phyloP scores from a whole-genome alignment of 768 basidiomycete species.

The Thelephora aurantiotincta region DNA sequence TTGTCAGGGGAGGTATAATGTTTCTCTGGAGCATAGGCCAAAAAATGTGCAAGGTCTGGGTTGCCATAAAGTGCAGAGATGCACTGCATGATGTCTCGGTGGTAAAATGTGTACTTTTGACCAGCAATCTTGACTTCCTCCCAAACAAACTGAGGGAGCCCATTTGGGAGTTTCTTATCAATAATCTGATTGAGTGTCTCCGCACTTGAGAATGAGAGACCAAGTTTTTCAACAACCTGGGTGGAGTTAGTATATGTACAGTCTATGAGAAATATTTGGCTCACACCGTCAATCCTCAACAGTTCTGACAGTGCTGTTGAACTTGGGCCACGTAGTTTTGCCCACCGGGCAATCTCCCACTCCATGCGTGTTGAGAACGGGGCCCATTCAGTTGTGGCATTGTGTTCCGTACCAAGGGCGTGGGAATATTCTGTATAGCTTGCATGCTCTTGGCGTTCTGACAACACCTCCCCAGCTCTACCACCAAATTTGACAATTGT shows the following conservation, averaged over 20 bases:
- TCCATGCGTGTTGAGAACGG: conserved; percentile 23
- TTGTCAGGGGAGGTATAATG: conserved; percentile 20
- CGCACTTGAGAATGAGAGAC: conserved; percentile 19
- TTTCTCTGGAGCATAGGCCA: conserved; percentile 21
- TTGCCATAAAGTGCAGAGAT: conserved; percentile 21
- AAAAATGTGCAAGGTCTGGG: conserved; percentile 16
- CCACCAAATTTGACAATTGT: not conserved
- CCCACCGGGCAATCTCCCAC: conserved; percentile 28
- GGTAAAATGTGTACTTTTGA: conserved; percentile 19
- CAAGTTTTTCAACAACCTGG: conserved; percentile 12
- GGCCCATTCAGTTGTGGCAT: conserved; percentile 3
- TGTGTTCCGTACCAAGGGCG: not conserved
- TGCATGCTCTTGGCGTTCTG: not conserved
- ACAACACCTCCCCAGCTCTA: not conserved
- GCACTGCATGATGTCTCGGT: conserved; percentile 23
- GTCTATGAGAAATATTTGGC: conserved; percentile 6
- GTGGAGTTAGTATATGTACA: not conserved
- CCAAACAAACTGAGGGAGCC: conserved; percentile 14
- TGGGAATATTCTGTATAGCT: not conserved
- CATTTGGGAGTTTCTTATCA: conserved; percentile 16
- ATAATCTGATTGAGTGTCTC: conserved; percentile 21
- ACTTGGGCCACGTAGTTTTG: conserved; percentile 20
- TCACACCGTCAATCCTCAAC: conserved; percentile 23
- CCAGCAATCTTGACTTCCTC: conserved; percentile 16
- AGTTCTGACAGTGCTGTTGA: conserved; percentile 25